Evolutionary conservation across 805 yeast genomes (phyloP).

Genomic region (Vanderwaltozyma verrucispora): DNA sequence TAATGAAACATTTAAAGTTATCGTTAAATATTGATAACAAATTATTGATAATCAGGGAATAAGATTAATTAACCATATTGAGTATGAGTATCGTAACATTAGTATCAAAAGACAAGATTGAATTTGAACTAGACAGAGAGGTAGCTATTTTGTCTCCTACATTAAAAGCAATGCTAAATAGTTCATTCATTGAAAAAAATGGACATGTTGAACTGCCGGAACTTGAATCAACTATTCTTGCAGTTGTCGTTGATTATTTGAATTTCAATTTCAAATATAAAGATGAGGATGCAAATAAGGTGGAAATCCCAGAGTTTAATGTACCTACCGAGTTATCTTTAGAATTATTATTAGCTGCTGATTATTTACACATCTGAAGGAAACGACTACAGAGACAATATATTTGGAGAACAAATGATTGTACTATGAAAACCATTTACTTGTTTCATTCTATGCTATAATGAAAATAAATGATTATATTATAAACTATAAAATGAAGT

Average conservation of each 20-base stretch:
- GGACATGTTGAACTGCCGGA: conserved; percentile 47
- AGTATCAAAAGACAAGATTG: conserved; percentile 62
- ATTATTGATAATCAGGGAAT: too few relatives aligned
- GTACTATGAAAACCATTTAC: too few relatives aligned
- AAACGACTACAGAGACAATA: too few relatives aligned
- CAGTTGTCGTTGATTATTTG: conserved; percentile 76
- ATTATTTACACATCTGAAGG: conserved; percentile 35
- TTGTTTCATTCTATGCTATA: background rate
- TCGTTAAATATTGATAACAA: too few relatives aligned
- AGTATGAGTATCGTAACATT: conserved; percentile 43
- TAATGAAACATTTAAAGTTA: too few relatives aligned
- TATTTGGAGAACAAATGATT: too few relatives aligned
- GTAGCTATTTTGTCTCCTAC: conserved; percentile 71
- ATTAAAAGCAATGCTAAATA: conserved; percentile 44
- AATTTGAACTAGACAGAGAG: conserved; percentile 51
- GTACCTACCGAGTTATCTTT: conserved; percentile 91
- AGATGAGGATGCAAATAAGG: conserved; percentile 33
- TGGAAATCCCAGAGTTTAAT: conserved; percentile 70
- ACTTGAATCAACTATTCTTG: conserved; percentile 60
- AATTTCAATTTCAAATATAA: conserved; percentile 64
- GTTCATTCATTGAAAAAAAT: conserved; percentile 48
- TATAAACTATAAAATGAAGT: too few relatives aligned
- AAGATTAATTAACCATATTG: too few relatives aligned
- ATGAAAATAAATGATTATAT: too few relatives aligned
- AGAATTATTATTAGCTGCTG: conserved; percentile 88